These are phyloP conservation scores for Arthromyces matolae DNA, from an alignment of 768 basidiomycete species.

Conservation along the genomic window DNA sequence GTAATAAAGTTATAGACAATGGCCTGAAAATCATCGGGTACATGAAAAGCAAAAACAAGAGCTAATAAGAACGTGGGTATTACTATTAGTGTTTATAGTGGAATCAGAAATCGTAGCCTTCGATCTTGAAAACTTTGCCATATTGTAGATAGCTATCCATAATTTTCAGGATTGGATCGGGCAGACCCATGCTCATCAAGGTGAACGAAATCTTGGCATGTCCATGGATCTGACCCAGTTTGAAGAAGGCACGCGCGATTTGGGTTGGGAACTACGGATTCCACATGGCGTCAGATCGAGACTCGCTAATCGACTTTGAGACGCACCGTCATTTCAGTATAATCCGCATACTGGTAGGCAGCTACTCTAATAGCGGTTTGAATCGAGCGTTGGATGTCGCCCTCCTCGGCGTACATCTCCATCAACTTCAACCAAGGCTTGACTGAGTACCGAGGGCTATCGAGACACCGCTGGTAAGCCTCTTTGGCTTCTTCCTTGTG, in stretches of 20 bases:
- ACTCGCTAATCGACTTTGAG: neutral
- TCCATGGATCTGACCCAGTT: conserved; percentile 89
- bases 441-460: conserved; percentile 76
- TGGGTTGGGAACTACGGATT: conserved; percentile 77
- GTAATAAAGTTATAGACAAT: no score
- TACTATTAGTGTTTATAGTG: conserved; percentile 8
- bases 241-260: conserved; percentile 89
- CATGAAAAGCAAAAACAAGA: neutral
- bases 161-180: conserved; percentile 84
- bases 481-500: conserved; percentile 99
- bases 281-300: conserved; percentile 4
- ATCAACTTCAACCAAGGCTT: conserved; percentile 94
- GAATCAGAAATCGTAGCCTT: conserved; percentile 73
- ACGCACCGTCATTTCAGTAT: conserved; percentile 83
- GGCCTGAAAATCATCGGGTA: neutral
- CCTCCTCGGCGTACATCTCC: conserved; percentile 96
- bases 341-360: conserved; percentile 89
- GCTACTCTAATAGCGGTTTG: conserved; percentile 92
- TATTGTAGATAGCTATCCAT: conserved; percentile 92
- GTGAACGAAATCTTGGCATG: conserved; percentile 93
- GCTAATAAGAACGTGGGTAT: neutral
- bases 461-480: conserved; percentile 92
- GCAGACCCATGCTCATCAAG: conserved; percentile 89
- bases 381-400: conserved; percentile 85
- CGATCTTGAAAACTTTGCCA: conserved; percentile 83